These are phyloP conservation scores for Tylopilus intermedius DNA, from an alignment of 768 basidiomycete species.

Conservation along the genomic window DNA sequence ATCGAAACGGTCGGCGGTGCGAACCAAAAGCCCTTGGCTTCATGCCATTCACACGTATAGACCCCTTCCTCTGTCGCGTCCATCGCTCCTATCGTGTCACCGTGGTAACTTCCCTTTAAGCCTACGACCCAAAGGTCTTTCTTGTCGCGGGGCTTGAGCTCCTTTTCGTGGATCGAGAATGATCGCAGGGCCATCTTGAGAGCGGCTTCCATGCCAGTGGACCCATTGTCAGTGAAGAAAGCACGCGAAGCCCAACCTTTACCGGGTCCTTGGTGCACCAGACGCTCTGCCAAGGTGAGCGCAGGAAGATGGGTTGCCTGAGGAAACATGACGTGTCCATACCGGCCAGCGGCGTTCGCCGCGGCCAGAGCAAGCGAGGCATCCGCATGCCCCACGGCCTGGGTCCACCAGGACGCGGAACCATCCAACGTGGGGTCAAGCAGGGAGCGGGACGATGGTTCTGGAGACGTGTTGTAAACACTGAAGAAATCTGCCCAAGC, in stretches of 20 bases:
- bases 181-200: constrained; percentile 93
- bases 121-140: constrained; percentile 74
- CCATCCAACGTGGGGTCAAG: constrained; percentile 73
- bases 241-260: constrained; percentile 86
- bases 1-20: constrained; percentile 80
- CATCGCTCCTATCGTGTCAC: constrained; percentile 97
- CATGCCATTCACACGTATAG: constrained; percentile 95
- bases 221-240: constrained; percentile 93
- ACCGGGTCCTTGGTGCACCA: constrained; percentile 74
- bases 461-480: constrained; percentile 42
- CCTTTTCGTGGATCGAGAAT: constrained; percentile 38
- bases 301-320: constrained; percentile 84
- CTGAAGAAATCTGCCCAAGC: constrained; percentile 85
- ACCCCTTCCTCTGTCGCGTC: constrained; percentile 90
- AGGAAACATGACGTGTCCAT: constrained; percentile 97
- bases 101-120: constrained; percentile 90
- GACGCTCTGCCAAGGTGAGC: constrained; percentile 72
- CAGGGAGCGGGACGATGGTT: constrained; percentile 31
- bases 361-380: constrained; percentile 79
- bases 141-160: constrained; percentile 34
- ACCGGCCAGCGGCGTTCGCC: constrained; percentile 84
- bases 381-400: constrained; percentile 80
- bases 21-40: constrained; percentile 89
- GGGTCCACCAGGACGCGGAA: constrained; percentile 99
- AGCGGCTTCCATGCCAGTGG: constrained; percentile 96